Base-by-base conservation (phyloP, 441 rosid genomes). In the Croton laevigatus region DNA sequence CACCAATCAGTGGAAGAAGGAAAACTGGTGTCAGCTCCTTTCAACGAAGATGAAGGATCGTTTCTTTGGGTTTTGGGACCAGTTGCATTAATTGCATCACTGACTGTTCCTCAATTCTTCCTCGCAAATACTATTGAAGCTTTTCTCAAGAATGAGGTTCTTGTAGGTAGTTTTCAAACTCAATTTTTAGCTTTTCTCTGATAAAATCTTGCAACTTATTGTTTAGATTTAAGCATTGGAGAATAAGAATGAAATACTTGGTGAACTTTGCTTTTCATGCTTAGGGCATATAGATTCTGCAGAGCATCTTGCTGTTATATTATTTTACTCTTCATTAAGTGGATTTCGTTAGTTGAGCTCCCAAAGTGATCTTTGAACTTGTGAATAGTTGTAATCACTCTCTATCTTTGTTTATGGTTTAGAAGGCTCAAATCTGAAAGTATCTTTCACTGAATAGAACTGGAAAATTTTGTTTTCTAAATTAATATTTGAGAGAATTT, bases 31-130 rank as follows among this genome's bases (percentile, higher is more conserved):
- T 88, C 98, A n/a, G 87, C 91, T 52, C 93, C 94, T 19, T 89
- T 88, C n/a, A 76, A 75, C 60, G 90, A 83, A 71, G 86, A 80
- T 3, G 85, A 83, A 69, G 89, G 89, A 53, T 91, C 94, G 1
- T 83, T 84, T 65, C 76, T 88, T 46, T 93, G 91, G 96, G 38
- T 87, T 73, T 74, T 89, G 81, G 97, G 89, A n/a, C 97, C 98
- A 37, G 79, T 79, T 46, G 86, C 82, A 0, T 81, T 93, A 76
- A 85, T 88, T 42, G 70, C 87, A 0, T 91, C 94, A 0, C 68
- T 93, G 78, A 80, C 87, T 74, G 73, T 91, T 76, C 97, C 94
- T 0, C 98, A 91, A 76, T 85, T 89, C 75, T 87, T 86, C 80
- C 76, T 91, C 11, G 82, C 84, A 68, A 75, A 78, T 71, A 81